These are phyloP conservation scores for Amoeboaphelidium protococcarum DNA, from an alignment of 371 early-diverging fungal genomes.

Conservation along the genomic window DNA sequence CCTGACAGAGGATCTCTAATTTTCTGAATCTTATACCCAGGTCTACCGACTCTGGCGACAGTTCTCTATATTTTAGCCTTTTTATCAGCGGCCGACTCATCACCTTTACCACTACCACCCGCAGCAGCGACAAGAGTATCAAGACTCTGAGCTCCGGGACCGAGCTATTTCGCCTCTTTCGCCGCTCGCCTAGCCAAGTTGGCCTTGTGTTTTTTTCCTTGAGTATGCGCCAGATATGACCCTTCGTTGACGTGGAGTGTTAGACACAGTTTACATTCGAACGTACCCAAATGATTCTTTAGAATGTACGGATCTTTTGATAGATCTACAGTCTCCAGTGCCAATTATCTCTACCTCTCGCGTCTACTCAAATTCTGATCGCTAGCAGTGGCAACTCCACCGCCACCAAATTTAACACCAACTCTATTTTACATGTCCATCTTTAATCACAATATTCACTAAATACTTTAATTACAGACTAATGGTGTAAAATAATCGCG, in stretches of 20 bases:
- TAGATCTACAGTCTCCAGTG: conserved; percentile 86
- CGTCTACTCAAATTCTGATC: conserved; percentile 78
- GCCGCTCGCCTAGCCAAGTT: conserved; percentile 81
- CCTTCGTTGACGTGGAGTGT: conserved; percentile 90
- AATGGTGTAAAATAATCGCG: too few relatives aligned
- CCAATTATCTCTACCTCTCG: conserved; percentile 80
- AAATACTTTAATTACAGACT: too few relatives aligned
- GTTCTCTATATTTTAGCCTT: conserved; percentile 5
- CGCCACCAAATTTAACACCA: conserved; percentile 74
- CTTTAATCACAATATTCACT: too few relatives aligned
- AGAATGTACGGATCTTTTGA: conserved; percentile 68
- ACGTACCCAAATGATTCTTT: conserved; percentile 78
- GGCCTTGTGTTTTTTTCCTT: conserved; percentile 94
- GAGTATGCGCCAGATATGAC: conserved; percentile 86
- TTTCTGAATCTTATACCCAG: conserved; percentile 87
- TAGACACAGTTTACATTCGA: conserved; percentile 82
- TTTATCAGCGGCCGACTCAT: conserved; percentile 3
- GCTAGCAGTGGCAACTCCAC: conserved; percentile 52
- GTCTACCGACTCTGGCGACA: conserved; percentile 75
- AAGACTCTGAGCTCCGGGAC: conserved; percentile 2
- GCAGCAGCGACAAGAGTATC: conserved; percentile 12
- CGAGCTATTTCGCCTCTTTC: conserved; percentile 23
- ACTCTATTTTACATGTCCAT: conserved; percentile 41
- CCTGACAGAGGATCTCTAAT: conserved; percentile 51
- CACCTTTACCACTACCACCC: conserved; percentile 13